phyloP scores from a whole-genome alignment of 2,329 filamentous ascomycete genomes.

The Hymenoscyphus infarciens region DNA sequence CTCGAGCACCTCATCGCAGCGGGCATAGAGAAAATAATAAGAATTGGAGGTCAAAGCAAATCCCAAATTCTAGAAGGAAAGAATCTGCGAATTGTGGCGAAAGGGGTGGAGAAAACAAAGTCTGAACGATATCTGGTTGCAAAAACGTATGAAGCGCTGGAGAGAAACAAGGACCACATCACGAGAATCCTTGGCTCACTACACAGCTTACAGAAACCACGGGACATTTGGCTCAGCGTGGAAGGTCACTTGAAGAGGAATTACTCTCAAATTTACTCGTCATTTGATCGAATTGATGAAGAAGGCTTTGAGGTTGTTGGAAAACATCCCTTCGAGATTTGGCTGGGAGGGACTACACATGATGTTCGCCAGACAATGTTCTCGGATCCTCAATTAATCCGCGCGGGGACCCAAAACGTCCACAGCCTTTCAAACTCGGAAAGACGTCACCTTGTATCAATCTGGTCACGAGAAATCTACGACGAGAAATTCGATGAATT shows the following conservation, averaged over 20 bases:
- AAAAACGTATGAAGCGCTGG: conserved; percentile 14
- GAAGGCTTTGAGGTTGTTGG: conserved; percentile 22
- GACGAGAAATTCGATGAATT: conserved; percentile 15
- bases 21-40: conserved; percentile 45
- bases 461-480: conserved; percentile 17
- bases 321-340: conserved; percentile 23
- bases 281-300: conserved; percentile 22
- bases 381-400: not conserved
- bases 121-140: conserved; percentile 18
- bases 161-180: conserved; percentile 14
- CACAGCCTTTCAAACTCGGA: not conserved
- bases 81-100: conserved; percentile 25
- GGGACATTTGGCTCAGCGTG: not conserved
- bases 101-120: conserved; percentile 18
- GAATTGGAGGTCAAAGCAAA: conserved; percentile 41
- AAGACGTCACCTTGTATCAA: conserved; percentile 13
- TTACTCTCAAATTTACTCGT: conserved; percentile 19
- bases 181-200: conserved; percentile 14
- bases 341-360: conserved; percentile 6
- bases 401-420: not conserved
- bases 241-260: conserved; percentile 12
- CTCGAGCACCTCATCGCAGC: conserved; percentile 46
- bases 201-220: conserved; percentile 5
- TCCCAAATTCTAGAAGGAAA: conserved; percentile 23
- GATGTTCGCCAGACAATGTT: not conserved